A percentile compares a stretch with the other conserved stretches of the same genome.
Evolutionary conservation across 345 rosid species (phyloP).

Genomic region (sweet orange (Citrus sinensis)): DNA sequence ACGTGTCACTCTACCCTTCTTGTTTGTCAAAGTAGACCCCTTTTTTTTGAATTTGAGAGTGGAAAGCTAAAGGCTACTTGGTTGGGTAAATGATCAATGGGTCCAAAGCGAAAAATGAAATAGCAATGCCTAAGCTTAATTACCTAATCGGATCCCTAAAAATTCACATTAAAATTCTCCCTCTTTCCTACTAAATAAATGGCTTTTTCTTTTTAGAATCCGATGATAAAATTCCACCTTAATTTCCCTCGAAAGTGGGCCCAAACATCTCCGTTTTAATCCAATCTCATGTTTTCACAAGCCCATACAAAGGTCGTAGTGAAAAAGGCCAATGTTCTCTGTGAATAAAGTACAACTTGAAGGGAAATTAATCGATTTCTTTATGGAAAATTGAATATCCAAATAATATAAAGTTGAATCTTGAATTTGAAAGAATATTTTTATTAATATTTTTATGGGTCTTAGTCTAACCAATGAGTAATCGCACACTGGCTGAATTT

Average conservation of each 20-base stretch:
- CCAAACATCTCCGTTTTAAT: neutral
- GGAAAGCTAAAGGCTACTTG: neutral
- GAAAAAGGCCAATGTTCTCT: neutral
- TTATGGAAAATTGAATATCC: neutral
- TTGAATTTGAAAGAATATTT: too few species aligned
- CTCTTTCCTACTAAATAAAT: neutral
- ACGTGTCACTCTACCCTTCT: neutral
- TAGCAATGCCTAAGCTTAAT: too few species aligned
- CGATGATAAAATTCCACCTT: neutral
- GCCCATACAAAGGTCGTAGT: neutral
- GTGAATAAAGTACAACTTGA: neutral
- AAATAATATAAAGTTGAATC: neutral
- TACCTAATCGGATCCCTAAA: slow-evolving; percentile 5
- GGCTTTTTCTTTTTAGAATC: slow-evolving; percentile 1
- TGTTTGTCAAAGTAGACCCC: neutral
- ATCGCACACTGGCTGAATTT: too few species aligned
- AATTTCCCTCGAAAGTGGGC: slow-evolving; percentile 7
- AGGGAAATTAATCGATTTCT: neutral
- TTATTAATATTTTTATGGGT: too few species aligned
- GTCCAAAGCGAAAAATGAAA: neutral
- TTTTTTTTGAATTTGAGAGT: neutral
- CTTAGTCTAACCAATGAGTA: too few species aligned
- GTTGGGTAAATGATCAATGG: slow-evolving; percentile 13
- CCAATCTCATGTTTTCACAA: neutral
- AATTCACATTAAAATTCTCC: neutral